A percentile compares a stretch with the other conserved stretches of the same genome.
Conservation (phyloP, 352 stramenopile genomes). For the Globisporangium paroecandrum region DNA sequence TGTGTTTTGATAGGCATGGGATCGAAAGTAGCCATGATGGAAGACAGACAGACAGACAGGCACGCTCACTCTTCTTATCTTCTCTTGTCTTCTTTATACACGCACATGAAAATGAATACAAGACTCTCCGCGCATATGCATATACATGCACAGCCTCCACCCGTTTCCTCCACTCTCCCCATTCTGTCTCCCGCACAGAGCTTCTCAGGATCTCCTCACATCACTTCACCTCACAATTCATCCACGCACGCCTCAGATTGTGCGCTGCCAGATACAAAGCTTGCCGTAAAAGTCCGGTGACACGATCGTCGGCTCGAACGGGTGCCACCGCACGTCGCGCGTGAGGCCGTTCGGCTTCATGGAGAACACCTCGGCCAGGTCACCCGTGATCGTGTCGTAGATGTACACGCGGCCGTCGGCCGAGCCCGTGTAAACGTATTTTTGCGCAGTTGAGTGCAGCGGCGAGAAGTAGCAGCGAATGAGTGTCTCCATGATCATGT, state of each 20-base stretch:
- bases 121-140: not conserved
- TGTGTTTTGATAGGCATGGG: not conserved
- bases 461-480: constrained; percentile 86
- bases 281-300: constrained; percentile 86
- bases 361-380: constrained; percentile 74
- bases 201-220: not conserved
- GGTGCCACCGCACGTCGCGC: constrained; percentile 82
- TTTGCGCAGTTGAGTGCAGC: constrained; percentile 82
- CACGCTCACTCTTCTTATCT: not conserved
- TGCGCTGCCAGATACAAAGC: constrained; percentile 76
- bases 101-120: not conserved
- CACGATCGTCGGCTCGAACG: constrained; percentile 76
- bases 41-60: not conserved
- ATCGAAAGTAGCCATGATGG: not conserved
- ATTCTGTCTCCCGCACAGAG: not conserved
- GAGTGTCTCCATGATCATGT: constrained; percentile 79
- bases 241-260: constrained; percentile 2
- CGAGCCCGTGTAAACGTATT: constrained; percentile 84
- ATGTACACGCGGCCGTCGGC: constrained; percentile 82
- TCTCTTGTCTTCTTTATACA: constrained; percentile 3
- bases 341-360: constrained; percentile 80
- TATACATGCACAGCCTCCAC: not conserved
- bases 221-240: not conserved
- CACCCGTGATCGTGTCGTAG: constrained; percentile 69
- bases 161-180: not conserved